Conservation (phyloP, 2,329 filamentous ascomycete genomes). For the Aureobasidium sp. region DNA sequence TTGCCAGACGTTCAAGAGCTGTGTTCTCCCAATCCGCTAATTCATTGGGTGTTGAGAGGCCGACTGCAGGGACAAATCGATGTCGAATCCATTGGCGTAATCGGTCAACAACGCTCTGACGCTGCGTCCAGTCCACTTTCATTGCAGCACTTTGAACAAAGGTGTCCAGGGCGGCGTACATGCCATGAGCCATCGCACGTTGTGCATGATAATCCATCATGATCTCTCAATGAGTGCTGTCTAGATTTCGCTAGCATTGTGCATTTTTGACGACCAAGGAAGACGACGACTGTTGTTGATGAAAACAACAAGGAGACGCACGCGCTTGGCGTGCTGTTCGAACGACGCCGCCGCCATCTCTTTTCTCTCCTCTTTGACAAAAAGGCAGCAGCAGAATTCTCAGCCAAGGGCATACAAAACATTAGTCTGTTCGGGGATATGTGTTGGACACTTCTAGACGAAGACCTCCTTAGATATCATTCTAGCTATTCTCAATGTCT, state of each 20-base stretch:
- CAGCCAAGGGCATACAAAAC: not conserved
- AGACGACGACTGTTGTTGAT: not conserved
- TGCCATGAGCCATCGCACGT: conserved; percentile 57
- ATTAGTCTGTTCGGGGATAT: not conserved
- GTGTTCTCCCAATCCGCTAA: conserved; percentile 25
- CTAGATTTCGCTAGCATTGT: not conserved
- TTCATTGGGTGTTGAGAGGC: not conserved
- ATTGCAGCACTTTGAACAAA: conserved; percentile 56
- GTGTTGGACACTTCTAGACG: not conserved
- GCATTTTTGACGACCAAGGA: not conserved
- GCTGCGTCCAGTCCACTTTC: conserved; percentile 49
- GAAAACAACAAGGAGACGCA: not conserved
- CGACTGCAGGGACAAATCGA: conserved; percentile 46
- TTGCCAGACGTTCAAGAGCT: conserved; percentile 23
- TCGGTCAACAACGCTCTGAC: conserved; percentile 49
- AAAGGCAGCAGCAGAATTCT: not conserved
- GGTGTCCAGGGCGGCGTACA: conserved; percentile 56
- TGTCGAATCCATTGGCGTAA: conserved; percentile 62
- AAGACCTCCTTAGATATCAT: not conserved
- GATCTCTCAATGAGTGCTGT: not conserved
- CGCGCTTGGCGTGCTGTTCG: not conserved
- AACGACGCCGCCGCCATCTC: not conserved
- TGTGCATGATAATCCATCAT: not conserved
- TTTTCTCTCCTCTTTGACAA: not conserved
- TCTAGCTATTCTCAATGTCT: not conserved